phyloP scores from a whole-genome alignment of 129 eudicot species.

The carrot (Daucus carota) region DNA sequence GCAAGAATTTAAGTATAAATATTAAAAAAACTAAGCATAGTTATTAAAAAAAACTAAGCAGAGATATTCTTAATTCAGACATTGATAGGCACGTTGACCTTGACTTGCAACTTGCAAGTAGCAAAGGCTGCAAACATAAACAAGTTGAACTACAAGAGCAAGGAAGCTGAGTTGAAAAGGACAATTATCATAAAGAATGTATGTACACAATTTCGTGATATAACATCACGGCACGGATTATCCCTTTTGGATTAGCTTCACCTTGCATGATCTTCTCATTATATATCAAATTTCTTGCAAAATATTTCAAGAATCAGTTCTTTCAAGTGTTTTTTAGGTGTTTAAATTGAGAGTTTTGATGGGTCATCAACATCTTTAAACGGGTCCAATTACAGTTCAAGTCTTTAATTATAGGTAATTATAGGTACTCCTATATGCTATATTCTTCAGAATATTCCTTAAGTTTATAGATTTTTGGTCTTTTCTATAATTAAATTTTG shows the following conservation, averaged over 20 bases:
- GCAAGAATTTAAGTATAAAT: no score
- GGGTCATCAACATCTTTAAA: neutral
- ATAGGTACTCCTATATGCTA: neutral
- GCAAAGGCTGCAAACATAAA: neutral
- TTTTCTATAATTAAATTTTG: neutral
- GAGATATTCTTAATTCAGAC: neutral
- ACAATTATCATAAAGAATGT: neutral
- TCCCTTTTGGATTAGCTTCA: neutral
- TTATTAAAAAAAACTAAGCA: no score
- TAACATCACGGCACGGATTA: neutral
- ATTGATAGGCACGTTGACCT: neutral
- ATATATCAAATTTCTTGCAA: neutral
- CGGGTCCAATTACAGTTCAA: neutral
- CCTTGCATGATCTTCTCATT: neutral
- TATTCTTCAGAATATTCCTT: neutral
- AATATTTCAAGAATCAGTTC: neutral
- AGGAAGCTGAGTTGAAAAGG: neutral
- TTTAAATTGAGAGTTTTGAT: neutral
- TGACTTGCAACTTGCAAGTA: neutral
- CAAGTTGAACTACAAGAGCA: neutral
- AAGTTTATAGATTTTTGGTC: neutral
- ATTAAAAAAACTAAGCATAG: no score
- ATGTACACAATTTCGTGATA: no score
- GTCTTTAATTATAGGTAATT: neutral
- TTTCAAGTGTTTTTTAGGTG: neutral